phyloP scores from a whole-genome alignment of 257 asterid genomes.

The Solanum pinnatisectum region DNA sequence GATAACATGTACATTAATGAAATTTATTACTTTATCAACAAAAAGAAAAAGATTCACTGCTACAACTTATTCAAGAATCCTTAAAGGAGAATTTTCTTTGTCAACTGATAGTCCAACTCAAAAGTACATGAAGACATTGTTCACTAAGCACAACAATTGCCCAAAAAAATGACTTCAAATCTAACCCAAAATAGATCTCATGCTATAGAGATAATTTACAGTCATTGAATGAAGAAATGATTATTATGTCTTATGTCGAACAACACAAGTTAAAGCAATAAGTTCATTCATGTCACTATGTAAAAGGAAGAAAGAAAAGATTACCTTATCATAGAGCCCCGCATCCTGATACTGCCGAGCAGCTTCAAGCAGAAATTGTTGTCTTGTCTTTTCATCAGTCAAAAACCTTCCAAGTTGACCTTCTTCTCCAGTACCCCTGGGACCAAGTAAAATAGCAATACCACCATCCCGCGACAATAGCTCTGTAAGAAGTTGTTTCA shows the following conservation, averaged over 20 bases:
- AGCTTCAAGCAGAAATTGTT: constrained; percentile 76
- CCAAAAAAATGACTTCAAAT: background rate
- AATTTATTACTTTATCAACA: background rate
- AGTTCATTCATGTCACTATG: background rate
- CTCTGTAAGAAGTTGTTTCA: constrained; percentile 82
- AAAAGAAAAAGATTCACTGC: background rate
- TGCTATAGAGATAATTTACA: background rate
- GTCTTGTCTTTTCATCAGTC: constrained; percentile 56
- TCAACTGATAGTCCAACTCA: background rate
- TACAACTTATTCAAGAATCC: background rate
- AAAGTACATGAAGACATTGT: background rate
- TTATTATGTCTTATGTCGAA: background rate
- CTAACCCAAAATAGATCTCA: background rate
- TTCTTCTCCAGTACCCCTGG: constrained; percentile 87
- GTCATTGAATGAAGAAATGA: background rate
- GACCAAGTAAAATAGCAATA: constrained; percentile 66
- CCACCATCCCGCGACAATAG: constrained; percentile 75
- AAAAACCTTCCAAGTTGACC: constrained; percentile 80
- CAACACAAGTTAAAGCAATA: background rate
- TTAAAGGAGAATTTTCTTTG: background rate
- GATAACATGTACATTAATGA: background rate
- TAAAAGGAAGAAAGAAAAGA: constrained; percentile 2
- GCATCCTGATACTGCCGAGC: constrained; percentile 75
- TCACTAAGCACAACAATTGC: background rate
- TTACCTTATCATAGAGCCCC: constrained; percentile 83